Evolutionary conservation across 805 yeast species (phyloP).

Genomic region (Yamadazyma kitorensis): DNA sequence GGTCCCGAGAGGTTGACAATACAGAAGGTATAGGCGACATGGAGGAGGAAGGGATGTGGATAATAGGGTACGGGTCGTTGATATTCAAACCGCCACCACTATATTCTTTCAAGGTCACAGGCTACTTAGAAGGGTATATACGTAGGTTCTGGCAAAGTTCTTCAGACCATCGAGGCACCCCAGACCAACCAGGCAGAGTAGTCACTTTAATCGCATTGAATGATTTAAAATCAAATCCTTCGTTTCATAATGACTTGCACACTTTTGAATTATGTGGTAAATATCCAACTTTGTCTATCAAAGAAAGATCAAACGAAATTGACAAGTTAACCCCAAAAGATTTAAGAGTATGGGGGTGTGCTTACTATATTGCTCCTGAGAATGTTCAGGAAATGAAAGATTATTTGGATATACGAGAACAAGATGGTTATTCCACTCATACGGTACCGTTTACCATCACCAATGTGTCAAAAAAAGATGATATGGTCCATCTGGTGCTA

Average conservation of each 20-base stretch:
- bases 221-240: slow-evolving; percentile 42
- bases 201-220: slow-evolving; percentile 70
- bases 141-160: slow-evolving; percentile 92
- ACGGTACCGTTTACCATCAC: slow-evolving; percentile 60
- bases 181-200: slow-evolving; percentile 83
- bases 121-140: slow-evolving; percentile 70
- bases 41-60: slow-evolving; percentile 67
- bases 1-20: too few species aligned
- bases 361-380: slow-evolving; percentile 72
- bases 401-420: slow-evolving; percentile 79
- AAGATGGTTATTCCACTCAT: slow-evolving; percentile 80
- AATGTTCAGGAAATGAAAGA: slow-evolving; percentile 58
- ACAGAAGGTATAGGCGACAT: too few species aligned
- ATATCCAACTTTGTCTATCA: not conserved
- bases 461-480: slow-evolving; percentile 14
- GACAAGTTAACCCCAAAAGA: slow-evolving; percentile 37
- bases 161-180: slow-evolving; percentile 87
- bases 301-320: slow-evolving; percentile 4
- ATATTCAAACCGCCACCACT: slow-evolving; percentile 88
- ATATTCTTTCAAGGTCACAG: slow-evolving; percentile 60
- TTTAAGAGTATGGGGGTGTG: slow-evolving; percentile 72
- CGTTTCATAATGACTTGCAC: slow-evolving; percentile 43
- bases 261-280: slow-evolving; percentile 24
- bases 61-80: slow-evolving; percentile 87
- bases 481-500: slow-evolving; percentile 5